Base-by-base conservation (phyloP, 2,329 filamentous ascomycete genomes). In the Calonectria pteridis region DNA sequence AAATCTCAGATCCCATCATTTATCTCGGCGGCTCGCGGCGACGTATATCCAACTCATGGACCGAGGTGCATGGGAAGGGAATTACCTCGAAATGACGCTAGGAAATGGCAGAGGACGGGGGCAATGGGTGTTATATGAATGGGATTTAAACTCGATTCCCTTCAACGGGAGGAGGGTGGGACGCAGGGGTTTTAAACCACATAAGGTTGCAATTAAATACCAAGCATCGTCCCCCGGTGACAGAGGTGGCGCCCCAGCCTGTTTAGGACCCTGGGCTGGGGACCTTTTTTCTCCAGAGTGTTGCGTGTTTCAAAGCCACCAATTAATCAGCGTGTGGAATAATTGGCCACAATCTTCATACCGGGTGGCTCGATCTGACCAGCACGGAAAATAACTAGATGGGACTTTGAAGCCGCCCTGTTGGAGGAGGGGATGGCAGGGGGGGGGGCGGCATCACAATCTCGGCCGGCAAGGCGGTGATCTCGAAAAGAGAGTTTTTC, bases 251-350 rank as follows among this genome's bases (percentile, higher is more conserved):
- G 55, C 55, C 13, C 26, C 55, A 40, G 23, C 23, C 10, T 33
- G 55, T 26, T 62, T 43, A 40, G 14, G 33, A 40, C 55, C 55
- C 33, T 62, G 35, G 9, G 2, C 14, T 35, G 13, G 35, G 13
- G 35, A 23, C n/a, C n/a, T 11, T 26, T 31, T 59, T 35, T 16
- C 33, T 14, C 37, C 37, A 35, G 18, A 35, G 55, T 40, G 55
- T 62, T 62, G 14, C 23, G 55, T 62, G 55, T 62, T 62, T 35
- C 55, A 62, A 58, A 62, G 55, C 35, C 55, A 62, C 23, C 2
- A 5, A 16, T 1, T 14, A n/a, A 40, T 40, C 14, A 23, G 33
- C 55, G 14, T 59, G 31, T 26, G n/a, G 33, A n/a, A 59, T 18
- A 59, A 26, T 40, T 59, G 33, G 33, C 35, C 55, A 62, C 55